Conservation (phyloP, 805 yeast genomes). For the Candida stauntonica region DNA sequence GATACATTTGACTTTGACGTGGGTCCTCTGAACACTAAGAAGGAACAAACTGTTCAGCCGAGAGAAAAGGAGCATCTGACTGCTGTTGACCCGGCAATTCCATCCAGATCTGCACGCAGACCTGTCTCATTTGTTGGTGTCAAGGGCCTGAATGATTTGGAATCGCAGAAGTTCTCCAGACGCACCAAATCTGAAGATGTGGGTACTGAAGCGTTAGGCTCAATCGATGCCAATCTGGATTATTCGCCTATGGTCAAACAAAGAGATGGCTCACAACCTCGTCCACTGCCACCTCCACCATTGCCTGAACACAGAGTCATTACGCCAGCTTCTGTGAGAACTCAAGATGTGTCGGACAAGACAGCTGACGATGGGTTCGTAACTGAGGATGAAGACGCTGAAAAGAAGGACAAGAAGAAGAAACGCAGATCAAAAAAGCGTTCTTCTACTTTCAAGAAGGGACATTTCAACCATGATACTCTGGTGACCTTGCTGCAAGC, state of each 20-base stretch:
- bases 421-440: slow-evolving; percentile 9
- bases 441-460: slow-evolving; percentile 16
- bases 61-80: slow-evolving; percentile 15
- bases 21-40: slow-evolving; percentile 21
- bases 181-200: slow-evolving; percentile 14
- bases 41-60: slow-evolving; percentile 4
- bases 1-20: slow-evolving; percentile 23
- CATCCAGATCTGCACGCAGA: slow-evolving; percentile 28
- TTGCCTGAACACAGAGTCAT: slow-evolving; percentile 22
- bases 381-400: slow-evolving; percentile 24
- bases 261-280: slow-evolving; percentile 6
- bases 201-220: background rate
- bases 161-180: slow-evolving; percentile 1
- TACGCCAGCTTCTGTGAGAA: slow-evolving; percentile 4
- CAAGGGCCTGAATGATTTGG: slow-evolving; percentile 1
- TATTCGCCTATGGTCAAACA: background rate
- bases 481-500: slow-evolving; percentile 34
- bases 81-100: slow-evolving; percentile 20
- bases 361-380: slow-evolving; percentile 24
- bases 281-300: slow-evolving; percentile 28
- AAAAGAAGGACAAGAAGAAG: slow-evolving; percentile 3
- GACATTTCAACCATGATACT: slow-evolving; percentile 29
- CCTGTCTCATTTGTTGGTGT: slow-evolving; percentile 19
- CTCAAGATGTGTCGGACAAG: background rate
- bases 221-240: background rate